A percentile compares a stretch with the other conserved stretches of the same genome.
These are phyloP conservation scores for Paramecium primaurelia DNA, from an alignment of 73 alveolate species.

Conservation along the genomic window DNA sequence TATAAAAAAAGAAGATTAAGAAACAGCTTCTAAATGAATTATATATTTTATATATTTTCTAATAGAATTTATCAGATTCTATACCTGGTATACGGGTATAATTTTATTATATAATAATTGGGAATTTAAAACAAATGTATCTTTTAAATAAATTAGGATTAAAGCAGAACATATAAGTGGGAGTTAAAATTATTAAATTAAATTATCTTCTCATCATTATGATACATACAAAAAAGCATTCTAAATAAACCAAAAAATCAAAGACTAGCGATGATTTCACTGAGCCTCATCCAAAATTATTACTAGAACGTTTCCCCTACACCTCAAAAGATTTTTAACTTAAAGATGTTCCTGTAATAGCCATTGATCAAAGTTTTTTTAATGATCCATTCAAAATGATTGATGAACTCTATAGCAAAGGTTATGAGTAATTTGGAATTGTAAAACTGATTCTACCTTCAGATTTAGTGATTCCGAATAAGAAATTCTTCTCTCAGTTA, in stretches of 20 bases:
- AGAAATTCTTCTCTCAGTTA: background rate
- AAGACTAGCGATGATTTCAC: background rate
- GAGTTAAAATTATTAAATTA: background rate
- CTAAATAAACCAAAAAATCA: background rate
- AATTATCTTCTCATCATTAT: background rate
- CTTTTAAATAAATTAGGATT: background rate
- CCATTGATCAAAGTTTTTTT: slow-evolving; percentile 70
- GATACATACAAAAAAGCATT: background rate
- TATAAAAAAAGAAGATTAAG: slow-evolving; percentile 59
- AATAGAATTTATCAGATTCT: background rate
- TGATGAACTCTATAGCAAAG: slow-evolving; percentile 65
- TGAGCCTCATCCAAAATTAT: background rate
- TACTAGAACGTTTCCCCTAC: slow-evolving; percentile 35
- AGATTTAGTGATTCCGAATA: background rate
- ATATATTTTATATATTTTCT: background rate
- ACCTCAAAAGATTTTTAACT: background rate
- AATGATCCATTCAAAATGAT: slow-evolving; percentile 69
- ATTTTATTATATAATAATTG: background rate
- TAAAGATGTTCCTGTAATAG: slow-evolving; percentile 41
- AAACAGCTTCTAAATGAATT: slow-evolving; percentile 1
- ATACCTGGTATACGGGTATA: background rate
- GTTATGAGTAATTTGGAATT: slow-evolving; percentile 68
- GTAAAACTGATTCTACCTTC: slow-evolving; percentile 77
- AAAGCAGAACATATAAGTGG: background rate
- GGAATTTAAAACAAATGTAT: background rate